Evolutionary conservation across 805 yeast genomes (phyloP).

Genomic region (Hemisphaericaspora nanyangensis): DNA sequence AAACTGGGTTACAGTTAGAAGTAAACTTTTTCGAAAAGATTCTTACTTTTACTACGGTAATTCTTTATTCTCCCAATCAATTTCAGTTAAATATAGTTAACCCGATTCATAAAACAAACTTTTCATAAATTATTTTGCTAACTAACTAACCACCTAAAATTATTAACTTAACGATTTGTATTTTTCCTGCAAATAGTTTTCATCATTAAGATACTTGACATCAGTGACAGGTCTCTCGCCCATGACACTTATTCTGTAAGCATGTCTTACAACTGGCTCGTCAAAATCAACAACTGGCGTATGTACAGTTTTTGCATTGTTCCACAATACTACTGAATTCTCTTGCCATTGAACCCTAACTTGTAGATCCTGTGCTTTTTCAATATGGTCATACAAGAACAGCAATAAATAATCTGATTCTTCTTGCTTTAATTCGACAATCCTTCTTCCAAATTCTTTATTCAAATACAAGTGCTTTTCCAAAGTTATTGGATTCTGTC

Average conservation of each 20-base stretch:
- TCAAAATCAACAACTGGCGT: conserved; percentile 35
- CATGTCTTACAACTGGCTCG: conserved; percentile 32
- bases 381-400: conserved; percentile 31
- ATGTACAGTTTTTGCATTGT: conserved; percentile 31
- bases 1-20: too few species aligned
- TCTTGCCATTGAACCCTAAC: conserved; percentile 36
- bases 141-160: too few species aligned
- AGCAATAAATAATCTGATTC: conserved; percentile 28
- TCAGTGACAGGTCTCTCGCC: conserved; percentile 37
- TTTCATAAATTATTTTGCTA: too few species aligned
- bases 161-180: conserved; percentile 7
- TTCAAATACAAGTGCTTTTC: conserved; percentile 29
- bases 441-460: conserved; percentile 30
- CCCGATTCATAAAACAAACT: too few species aligned
- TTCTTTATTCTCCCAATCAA: too few species aligned
- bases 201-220: conserved; percentile 24
- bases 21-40: too few species aligned
- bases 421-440: conserved; percentile 33
- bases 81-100: too few species aligned
- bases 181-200: conserved; percentile 7
- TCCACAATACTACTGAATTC: conserved; percentile 35
- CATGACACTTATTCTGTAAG: conserved; percentile 34
- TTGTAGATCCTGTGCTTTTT: conserved; percentile 31
- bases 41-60: too few species aligned
- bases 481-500: conserved; percentile 33